Evolutionary conservation across 169 alveolate species (phyloP), one percentile per base, ranked within the genome.

Genomic region (Cryptosporidium tyzzeri): DNA sequence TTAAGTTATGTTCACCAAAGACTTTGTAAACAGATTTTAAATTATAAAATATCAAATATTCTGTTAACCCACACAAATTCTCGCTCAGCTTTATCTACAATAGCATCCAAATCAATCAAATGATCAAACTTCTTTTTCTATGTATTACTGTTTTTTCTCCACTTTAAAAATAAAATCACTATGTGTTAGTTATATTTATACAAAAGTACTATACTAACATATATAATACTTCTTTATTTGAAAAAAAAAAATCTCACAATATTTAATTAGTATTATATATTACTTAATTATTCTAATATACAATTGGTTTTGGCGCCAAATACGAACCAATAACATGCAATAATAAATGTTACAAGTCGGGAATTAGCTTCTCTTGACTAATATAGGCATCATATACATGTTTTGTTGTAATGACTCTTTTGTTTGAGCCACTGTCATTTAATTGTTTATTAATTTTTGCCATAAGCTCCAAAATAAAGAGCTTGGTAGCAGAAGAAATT

Each of bases 391-490:
- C 70, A 37, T 73, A 73, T 0, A 73, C 58, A 1, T 37, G 62
- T 9, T 73, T 45, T 18, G 51, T 26, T 10, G 68, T 73, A 23
- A 73, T 73, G 1, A 73, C 41, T 23, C 58, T 55, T n/a, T 33
- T 51, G 0, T 50, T 50, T 21, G 45, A 45, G 23, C 14, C 18
- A 6, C 50, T 23, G 8, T 59, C 61, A 3, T 37, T 73, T n/a
- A 33, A 12, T 50, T 62, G 73, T 33, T 62, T 80, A 51, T 80
- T 80, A 3, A 80, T 44, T 6, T 45, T 80, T 2, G 80, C 75
- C 89, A 80, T 80, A 3, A 80, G 73, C 35, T 80, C 89, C 33
- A 80, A 48, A 6, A 80, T 44, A 45, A 80, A 80, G 50, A 80
- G 37, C 29, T 80, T 80, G 7, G 89, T 23, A 4, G 53, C 89